These are phyloP conservation scores for Plasmopara viticola DNA, from an alignment of 352 stramenopile species.

Conservation along the genomic window DNA sequence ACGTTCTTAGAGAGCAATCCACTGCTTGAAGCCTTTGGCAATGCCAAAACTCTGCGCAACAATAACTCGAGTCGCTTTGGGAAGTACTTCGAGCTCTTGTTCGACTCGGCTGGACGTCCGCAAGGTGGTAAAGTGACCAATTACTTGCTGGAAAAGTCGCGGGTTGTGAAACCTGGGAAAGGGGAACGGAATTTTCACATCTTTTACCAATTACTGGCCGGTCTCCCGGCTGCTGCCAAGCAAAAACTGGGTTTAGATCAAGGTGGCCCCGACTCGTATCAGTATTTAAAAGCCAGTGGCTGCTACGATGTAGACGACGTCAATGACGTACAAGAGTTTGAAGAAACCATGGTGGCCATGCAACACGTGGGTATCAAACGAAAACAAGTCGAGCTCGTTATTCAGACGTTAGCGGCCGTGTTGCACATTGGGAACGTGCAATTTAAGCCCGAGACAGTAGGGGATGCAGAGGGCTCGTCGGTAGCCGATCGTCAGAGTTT, in stretches of 20 bases:
- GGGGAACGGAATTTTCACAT: conserved; percentile 93
- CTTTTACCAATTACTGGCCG: conserved; percentile 90
- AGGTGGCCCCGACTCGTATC: conserved; percentile 64
- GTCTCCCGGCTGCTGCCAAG: conserved; percentile 46
- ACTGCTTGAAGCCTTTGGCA: conserved; percentile 94
- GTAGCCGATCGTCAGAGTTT: conserved; percentile 47
- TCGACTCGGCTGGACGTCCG: conserved; percentile 77
- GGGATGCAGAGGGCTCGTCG: conserved; percentile 65
- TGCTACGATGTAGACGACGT: conserved; percentile 89
- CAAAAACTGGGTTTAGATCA: conserved; percentile 67
- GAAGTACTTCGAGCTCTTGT: conserved; percentile 94
- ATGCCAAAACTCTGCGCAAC: conserved; percentile 93
- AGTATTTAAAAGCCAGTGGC: conserved; percentile 86
- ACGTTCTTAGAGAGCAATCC: conserved; percentile 93
- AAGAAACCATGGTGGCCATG: conserved; percentile 83
- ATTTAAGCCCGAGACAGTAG: conserved; percentile 53
- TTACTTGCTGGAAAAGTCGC: conserved; percentile 90
- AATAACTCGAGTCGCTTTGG: conserved; percentile 94
- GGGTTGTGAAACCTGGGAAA: conserved; percentile 78
- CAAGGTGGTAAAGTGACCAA: conserved; percentile 89
- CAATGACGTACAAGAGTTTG: conserved; percentile 87
- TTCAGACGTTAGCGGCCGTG: conserved; percentile 75
- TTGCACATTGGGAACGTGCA: conserved; percentile 76
- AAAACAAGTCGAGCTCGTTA: conserved; percentile 85
- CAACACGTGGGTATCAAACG: conserved; percentile 84